Conservation (phyloP, 805 yeast genomes). For the Priceomyces melissophilus region DNA sequence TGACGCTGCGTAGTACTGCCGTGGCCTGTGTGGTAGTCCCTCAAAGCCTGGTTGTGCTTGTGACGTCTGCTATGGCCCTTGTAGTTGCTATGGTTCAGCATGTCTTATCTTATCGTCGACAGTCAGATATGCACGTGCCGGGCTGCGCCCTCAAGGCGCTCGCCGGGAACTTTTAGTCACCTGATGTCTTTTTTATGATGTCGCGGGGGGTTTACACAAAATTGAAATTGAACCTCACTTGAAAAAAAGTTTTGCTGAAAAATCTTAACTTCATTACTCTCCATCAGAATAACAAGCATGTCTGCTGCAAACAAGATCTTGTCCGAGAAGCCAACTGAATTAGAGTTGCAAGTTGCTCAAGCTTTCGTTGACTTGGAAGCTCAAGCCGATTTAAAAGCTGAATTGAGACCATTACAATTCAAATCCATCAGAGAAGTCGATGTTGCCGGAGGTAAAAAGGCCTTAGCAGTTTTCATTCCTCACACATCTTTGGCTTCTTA, state of each 20-base stretch:
- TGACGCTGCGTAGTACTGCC: too few species aligned
- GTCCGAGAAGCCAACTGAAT: conserved; percentile 93
- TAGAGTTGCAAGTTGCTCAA: conserved; percentile 99
- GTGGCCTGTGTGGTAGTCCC: too few species aligned
- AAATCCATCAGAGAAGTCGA: conserved; percentile 98
- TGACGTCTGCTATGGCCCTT: too few species aligned
- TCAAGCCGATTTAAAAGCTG: conserved; percentile 95
- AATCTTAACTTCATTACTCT: background rate
- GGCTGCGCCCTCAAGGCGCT: too few species aligned
- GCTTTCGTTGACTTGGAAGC: conserved; percentile 96
- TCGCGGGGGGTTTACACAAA: too few species aligned
- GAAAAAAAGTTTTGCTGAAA: background rate
- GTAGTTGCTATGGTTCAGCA: too few species aligned
- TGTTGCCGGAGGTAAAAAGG: conserved; percentile 97
- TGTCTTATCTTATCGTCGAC: conserved; percentile 4
- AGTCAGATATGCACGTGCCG: conserved; percentile 13
- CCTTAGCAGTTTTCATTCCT: conserved; percentile 97
- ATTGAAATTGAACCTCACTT: too few species aligned
- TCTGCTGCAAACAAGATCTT: conserved; percentile 96
- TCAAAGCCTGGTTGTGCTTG: too few species aligned
- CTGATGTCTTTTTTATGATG: too few species aligned
- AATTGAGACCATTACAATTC: conserved; percentile 97
- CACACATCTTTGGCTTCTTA: conserved; percentile 87
- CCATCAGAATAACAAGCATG: conserved; percentile 48
- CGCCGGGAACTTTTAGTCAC: too few species aligned